These are phyloP conservation scores for Boletus rex-veris DNA, from an alignment of 768 basidiomycete genomes.

Conservation along the genomic window DNA sequence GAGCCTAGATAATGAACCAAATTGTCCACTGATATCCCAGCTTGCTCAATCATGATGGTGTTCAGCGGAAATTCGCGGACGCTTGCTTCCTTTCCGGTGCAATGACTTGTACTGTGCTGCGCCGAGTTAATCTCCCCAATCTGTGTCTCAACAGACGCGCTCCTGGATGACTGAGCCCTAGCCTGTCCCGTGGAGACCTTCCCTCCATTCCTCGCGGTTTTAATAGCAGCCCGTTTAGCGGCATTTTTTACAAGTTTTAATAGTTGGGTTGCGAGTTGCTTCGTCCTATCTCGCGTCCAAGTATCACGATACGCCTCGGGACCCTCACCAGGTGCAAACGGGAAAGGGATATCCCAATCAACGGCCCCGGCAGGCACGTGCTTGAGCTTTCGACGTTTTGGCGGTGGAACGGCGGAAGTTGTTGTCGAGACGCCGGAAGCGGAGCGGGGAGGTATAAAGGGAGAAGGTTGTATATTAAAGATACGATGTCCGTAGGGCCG, in stretches of 20 bases:
- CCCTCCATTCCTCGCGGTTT: slow-evolving; percentile 26
- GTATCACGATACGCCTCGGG: slow-evolving; percentile 58
- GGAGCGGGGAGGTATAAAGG: background rate
- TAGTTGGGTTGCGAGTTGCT: slow-evolving; percentile 59
- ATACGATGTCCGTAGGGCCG: slow-evolving; percentile 22
- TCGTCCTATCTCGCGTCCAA: slow-evolving; percentile 65
- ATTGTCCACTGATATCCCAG: background rate
- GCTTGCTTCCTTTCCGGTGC: background rate
- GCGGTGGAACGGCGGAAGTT: slow-evolving; percentile 19
- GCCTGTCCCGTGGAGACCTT: slow-evolving; percentile 15
- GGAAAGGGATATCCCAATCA: slow-evolving; percentile 84
- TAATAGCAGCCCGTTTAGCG: slow-evolving; percentile 56
- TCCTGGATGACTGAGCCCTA: slow-evolving; percentile 35
- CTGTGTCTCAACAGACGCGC: slow-evolving; percentile 17
- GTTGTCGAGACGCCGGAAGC: background rate
- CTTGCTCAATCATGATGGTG: background rate
- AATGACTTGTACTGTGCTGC: background rate
- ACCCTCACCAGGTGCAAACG: slow-evolving; percentile 68
- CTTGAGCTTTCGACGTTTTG: slow-evolving; percentile 61
- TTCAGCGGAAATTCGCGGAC: background rate
- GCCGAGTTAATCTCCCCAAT: background rate
- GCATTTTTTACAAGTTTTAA: slow-evolving; percentile 58
- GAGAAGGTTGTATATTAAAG: background rate
- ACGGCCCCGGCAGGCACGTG: slow-evolving; percentile 74
- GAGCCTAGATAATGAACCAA: slow-evolving; percentile 42